phyloP scores from a whole-genome alignment of 176 grass and related monocot genomes.

The Triticum dicoccoides region DNA sequence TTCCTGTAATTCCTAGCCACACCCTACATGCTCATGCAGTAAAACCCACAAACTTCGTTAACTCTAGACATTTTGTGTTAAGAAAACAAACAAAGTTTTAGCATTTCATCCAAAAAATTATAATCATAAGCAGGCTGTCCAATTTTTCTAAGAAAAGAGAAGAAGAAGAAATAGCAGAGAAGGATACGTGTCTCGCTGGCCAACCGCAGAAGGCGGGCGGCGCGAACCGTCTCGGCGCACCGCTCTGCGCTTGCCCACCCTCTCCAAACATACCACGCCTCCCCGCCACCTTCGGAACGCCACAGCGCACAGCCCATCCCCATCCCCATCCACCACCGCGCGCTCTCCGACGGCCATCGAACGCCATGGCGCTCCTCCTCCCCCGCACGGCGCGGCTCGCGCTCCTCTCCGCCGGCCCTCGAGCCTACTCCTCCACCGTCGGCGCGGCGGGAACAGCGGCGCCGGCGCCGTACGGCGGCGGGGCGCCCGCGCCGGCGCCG shows the following conservation, averaged over 20 bases:
- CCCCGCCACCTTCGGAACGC: not conserved
- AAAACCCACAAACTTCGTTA: no score
- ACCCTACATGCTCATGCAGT: no score
- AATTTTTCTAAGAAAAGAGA: no score
- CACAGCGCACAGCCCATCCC: not conserved
- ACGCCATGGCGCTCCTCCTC: conserved; percentile 71
- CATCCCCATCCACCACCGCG: not conserved
- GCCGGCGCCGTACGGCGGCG: conserved; percentile 18
- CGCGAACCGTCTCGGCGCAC: not conserved
- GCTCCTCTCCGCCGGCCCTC: not conserved
- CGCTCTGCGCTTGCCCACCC: not conserved
- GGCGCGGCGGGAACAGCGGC: conserved; percentile 23
- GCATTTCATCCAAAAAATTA: no score
- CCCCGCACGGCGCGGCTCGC: conserved; percentile 65
- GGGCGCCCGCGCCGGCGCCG: conserved; percentile 24
- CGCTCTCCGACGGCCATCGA: not conserved
- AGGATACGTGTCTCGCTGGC: no score
- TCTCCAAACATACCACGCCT: not conserved
- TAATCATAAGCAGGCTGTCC: no score
- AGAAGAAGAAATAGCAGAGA: no score
- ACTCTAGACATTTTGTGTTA: no score
- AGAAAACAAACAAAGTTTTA: no score
- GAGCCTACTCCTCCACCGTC: conserved; percentile 30
- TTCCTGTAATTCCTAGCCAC: no score
- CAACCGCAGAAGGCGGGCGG: no score